These are phyloP conservation scores for Salix viminalis DNA, from an alignment of 345 rosid genomes.

Conservation along the genomic window DNA sequence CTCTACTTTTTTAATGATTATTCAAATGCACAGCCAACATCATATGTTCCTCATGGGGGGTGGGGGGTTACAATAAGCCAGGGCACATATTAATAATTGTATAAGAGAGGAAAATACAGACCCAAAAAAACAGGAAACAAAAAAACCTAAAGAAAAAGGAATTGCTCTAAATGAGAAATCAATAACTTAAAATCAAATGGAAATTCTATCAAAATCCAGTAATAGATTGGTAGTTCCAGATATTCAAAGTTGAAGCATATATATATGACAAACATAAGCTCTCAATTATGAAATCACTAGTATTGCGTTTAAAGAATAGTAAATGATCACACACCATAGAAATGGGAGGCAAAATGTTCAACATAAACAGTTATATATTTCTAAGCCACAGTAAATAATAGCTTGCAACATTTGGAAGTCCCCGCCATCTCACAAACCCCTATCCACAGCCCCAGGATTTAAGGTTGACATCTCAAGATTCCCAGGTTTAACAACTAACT, in stretches of 20 bases:
- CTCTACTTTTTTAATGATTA: background rate
- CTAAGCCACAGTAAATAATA: background rate
- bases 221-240: background rate
- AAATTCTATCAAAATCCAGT: background rate
- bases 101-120: background rate
- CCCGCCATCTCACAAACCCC: no score
- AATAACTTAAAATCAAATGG: background rate
- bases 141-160: background rate
- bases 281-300: background rate
- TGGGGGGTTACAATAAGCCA: background rate
- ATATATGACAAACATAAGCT: background rate
- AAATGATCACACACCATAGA: background rate
- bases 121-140: background rate
- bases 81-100: background rate
- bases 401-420: background rate
- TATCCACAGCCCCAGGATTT: no score
- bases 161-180: background rate
- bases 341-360: constrained; percentile 1
- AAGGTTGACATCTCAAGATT: no score
- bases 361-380: background rate
- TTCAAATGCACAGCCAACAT: background rate
- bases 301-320: background rate
- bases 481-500: no score
- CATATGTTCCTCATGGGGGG: background rate
- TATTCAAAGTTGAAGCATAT: background rate